phyloP scores from a whole-genome alignment of 2,329 filamentous ascomycete genomes.

The Chrysoporthe cubensis region DNA sequence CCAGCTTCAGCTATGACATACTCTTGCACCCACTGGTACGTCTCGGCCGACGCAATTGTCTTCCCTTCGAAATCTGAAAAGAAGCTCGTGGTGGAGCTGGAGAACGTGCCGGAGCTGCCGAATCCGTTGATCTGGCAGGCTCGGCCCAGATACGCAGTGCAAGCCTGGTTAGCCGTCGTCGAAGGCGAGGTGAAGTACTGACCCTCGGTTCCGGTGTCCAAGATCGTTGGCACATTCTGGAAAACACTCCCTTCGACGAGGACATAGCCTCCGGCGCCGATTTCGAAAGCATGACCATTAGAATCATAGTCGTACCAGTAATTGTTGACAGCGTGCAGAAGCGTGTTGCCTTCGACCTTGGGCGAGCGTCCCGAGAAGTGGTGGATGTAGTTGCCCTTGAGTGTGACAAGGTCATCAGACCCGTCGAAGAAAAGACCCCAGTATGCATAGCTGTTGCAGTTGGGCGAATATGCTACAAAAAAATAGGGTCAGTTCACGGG shows the following conservation, averaged over 20 bases:
- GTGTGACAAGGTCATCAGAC: slow-evolving; percentile 58
- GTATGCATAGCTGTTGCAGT: slow-evolving; percentile 63
- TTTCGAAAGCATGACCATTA: slow-evolving; percentile 62
- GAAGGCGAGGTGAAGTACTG: slow-evolving; percentile 32
- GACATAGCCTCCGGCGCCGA: slow-evolving; percentile 47
- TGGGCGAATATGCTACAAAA: slow-evolving; percentile 54
- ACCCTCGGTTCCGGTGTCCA: slow-evolving; percentile 38
- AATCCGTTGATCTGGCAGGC: slow-evolving; percentile 53
- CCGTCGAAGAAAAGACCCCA: slow-evolving; percentile 63
- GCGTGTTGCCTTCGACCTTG: slow-evolving; percentile 60
- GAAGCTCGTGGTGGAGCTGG: slow-evolving; percentile 25
- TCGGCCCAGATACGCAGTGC: slow-evolving; percentile 51
- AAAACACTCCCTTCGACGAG: slow-evolving; percentile 63
- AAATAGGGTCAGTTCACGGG: not conserved
- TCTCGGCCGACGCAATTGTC: slow-evolving; percentile 26
- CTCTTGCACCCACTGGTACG: slow-evolving; percentile 20
- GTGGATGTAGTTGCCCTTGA: slow-evolving; percentile 66
- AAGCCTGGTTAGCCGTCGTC: slow-evolving; percentile 43
- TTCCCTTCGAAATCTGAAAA: slow-evolving; percentile 29
- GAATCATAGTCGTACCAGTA: slow-evolving; percentile 55
- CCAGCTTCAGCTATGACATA: slow-evolving; percentile 25
- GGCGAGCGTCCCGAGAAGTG: slow-evolving; percentile 60
- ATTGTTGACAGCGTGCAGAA: slow-evolving; percentile 65
- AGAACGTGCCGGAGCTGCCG: slow-evolving; percentile 25
- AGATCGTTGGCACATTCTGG: slow-evolving; percentile 52